A percentile compares a stretch with the other conserved stretches of the same genome.
phyloP scores from a whole-genome alignment of 495 filamentous ascomycete species.

The Xylaria longipes region DNA sequence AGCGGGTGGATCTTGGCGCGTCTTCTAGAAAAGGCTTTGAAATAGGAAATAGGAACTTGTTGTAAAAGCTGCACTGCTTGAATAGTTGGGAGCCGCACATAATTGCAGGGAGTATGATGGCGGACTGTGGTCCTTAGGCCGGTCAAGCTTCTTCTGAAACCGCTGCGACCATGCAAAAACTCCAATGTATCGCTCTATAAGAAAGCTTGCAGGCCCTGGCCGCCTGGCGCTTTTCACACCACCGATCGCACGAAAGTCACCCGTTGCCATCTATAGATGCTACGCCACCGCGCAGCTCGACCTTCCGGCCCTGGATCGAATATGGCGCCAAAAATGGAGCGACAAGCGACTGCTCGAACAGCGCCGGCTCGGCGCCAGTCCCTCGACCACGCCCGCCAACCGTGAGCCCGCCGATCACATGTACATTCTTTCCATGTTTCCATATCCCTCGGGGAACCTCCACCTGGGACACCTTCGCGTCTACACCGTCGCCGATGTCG shows the following conservation, averaged over 20 bases:
- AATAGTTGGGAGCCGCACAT: neutral
- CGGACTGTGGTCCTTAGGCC: neutral
- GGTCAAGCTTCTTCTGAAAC: neutral
- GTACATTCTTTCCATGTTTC: conserved; percentile 91
- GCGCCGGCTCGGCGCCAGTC: conserved; percentile 26
- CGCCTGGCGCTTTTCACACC: conserved; percentile 26
- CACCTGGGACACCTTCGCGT: conserved; percentile 89
- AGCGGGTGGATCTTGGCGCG: neutral
- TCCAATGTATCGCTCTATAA: conserved; percentile 35
- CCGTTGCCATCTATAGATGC: conserved; percentile 15
- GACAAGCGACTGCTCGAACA: conserved; percentile 19
- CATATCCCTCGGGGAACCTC: conserved; percentile 88
- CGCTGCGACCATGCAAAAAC: conserved; percentile 28
- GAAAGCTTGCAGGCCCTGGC: conserved; percentile 31
- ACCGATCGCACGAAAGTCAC: conserved; percentile 15
- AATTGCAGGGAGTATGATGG: neutral
- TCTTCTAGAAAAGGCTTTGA: neutral
- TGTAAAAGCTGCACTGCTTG: neutral
- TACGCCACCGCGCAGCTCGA: conserved; percentile 58
- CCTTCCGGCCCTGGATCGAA: conserved; percentile 69
- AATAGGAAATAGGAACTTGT: neutral
- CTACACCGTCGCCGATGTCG: conserved; percentile 88
- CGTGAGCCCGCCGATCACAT: conserved; percentile 55
- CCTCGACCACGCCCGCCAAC: neutral
- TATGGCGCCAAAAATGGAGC: conserved; percentile 69